phyloP scores from a whole-genome alignment of 495 filamentous ascomycete genomes.

The Oidiodendron maius region DNA sequence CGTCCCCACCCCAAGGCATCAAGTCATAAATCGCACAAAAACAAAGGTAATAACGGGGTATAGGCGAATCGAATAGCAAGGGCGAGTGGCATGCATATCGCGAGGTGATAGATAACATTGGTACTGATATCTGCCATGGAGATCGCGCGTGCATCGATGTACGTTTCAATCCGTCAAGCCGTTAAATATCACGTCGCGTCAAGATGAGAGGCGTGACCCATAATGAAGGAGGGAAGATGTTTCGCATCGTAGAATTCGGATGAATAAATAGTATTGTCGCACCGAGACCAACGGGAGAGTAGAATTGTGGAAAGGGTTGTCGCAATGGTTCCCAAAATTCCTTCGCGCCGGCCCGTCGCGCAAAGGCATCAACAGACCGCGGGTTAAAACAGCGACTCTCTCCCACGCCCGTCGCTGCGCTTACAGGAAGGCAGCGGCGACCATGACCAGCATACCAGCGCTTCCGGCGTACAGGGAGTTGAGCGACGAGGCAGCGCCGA shows the following conservation, averaged over 20 bases:
- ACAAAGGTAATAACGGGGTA: slow-evolving; percentile 12
- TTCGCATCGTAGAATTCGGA: slow-evolving; percentile 19
- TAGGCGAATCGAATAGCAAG: slow-evolving; percentile 13
- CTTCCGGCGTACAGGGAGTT: slow-evolving; percentile 32
- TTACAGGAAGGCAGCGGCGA: slow-evolving; percentile 40
- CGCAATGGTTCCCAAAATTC: neutral
- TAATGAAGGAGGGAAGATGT: slow-evolving; percentile 20
- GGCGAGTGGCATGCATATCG: neutral
- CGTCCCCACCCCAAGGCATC: neutral
- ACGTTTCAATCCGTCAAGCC: slow-evolving; percentile 14
- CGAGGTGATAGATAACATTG: neutral
- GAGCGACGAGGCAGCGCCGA: slow-evolving; percentile 28
- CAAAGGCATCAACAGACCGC: slow-evolving; percentile 1
- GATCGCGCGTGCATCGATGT: slow-evolving; percentile 4
- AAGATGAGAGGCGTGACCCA: slow-evolving; percentile 11
- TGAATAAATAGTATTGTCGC: slow-evolving; percentile 30
- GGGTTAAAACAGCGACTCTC: slow-evolving; percentile 2
- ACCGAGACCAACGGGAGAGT: slow-evolving; percentile 32
- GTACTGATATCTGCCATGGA: neutral
- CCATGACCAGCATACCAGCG: slow-evolving; percentile 36
- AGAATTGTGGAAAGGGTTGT: slow-evolving; percentile 1
- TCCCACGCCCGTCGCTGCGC: neutral
- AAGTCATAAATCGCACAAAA: neutral
- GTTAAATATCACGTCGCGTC: slow-evolving; percentile 16
- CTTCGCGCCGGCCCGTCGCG: neutral